Evolutionary conservation across 768 basidiomycete genomes (phyloP).

Genomic region (Lactarius hengduanensis): DNA sequence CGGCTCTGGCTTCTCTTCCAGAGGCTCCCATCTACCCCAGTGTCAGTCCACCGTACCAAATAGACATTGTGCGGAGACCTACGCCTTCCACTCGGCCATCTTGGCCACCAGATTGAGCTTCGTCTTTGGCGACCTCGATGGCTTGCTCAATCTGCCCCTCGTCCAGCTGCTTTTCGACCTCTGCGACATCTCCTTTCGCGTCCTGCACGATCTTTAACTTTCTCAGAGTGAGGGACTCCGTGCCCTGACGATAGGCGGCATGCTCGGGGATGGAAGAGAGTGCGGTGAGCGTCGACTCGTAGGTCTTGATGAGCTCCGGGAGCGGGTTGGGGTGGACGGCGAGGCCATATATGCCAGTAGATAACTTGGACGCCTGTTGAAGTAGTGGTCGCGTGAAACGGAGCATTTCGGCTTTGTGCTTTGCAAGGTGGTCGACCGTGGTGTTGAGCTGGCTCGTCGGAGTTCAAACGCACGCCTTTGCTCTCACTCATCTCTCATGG

Average conservation of each 20-base stretch:
- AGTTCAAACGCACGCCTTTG: conserved; percentile 20
- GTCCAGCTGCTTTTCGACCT: conserved; percentile 71
- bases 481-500: neutral
- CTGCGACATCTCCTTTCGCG: conserved; percentile 61
- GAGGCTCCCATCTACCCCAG: conserved; percentile 68
- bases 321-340: conserved; percentile 82
- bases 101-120: conserved; percentile 71
- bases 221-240: conserved; percentile 78
- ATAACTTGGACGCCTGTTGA: conserved; percentile 55
- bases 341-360: conserved; percentile 88
- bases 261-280: conserved; percentile 72
- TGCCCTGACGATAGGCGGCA: conserved; percentile 87
- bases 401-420: conserved; percentile 53
- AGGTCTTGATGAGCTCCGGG: conserved; percentile 70
- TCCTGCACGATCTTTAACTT: conserved; percentile 72
- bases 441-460: conserved; percentile 14
- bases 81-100: conserved; percentile 98
- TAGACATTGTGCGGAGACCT: conserved; percentile 40
- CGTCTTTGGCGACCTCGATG: conserved; percentile 77
- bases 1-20: conserved; percentile 74
- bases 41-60: conserved; percentile 9
- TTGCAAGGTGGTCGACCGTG: conserved; percentile 18
- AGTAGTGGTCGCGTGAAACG: conserved; percentile 72
- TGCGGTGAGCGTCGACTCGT: conserved; percentile 70
- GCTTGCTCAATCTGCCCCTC: conserved; percentile 89